phyloP scores from a whole-genome alignment of 1,284 basidiomycete genomes.

The Naganishia sp. region DNA sequence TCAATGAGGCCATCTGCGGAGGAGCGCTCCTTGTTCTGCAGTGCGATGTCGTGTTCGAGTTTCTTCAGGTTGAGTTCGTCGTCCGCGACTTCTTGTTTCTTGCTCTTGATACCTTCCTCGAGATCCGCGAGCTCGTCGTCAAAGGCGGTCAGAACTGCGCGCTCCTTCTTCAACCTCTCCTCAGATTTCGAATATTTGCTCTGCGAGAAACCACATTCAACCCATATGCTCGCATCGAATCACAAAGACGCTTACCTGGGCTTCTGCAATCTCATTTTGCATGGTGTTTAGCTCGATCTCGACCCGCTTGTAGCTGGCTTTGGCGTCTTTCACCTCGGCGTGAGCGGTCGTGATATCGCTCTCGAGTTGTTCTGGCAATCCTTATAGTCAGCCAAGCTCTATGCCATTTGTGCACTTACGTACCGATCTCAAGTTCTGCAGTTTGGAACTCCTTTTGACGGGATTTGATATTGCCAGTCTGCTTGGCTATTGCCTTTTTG shows the following conservation, averaged over 20 bases:
- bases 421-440: constrained; percentile 79
- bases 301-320: constrained; percentile 62
- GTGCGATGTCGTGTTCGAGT: constrained; percentile 59
- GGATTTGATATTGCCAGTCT: constrained; percentile 76
- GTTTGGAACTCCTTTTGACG: constrained; percentile 88
- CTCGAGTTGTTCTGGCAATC: constrained; percentile 70
- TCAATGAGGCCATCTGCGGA: constrained; percentile 60
- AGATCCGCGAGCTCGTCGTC: constrained; percentile 84
- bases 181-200: constrained; percentile 66
- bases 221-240: neutral
- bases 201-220: constrained; percentile 51
- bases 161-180: constrained; percentile 73
- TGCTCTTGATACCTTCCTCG: constrained; percentile 75
- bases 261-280: constrained; percentile 65
- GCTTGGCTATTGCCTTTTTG: constrained; percentile 78
- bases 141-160: constrained; percentile 80
- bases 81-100: constrained; percentile 73
- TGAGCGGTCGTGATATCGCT: constrained; percentile 70
- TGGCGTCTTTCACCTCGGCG: constrained; percentile 64
- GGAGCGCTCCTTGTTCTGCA: constrained; percentile 56
- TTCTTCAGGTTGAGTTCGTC: constrained; percentile 69
- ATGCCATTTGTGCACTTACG: constrained; percentile 38
- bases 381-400: neutral
- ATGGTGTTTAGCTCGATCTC: constrained; percentile 45
- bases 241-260: constrained; percentile 54